Conservation (phyloP, 768 basidiomycete species). For the Sarcomyxa edulis region DNA sequence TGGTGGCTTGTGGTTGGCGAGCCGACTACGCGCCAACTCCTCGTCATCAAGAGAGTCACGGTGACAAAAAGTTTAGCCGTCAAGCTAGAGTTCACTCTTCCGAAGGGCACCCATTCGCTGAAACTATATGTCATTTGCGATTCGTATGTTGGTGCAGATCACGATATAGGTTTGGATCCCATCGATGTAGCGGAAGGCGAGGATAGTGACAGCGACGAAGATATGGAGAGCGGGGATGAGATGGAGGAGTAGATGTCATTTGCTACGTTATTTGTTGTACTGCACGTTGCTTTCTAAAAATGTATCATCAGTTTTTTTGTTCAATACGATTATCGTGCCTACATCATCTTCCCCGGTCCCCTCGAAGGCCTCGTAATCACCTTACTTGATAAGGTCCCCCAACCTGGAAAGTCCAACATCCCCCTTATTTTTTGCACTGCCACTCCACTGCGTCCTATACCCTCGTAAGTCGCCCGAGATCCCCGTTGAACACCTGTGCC, state of each 20-base stretch:
- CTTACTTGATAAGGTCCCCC: too few relatives aligned
- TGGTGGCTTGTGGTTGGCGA: constrained; percentile 99
- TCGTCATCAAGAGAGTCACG: constrained; percentile 86
- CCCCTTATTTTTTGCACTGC: too few relatives aligned
- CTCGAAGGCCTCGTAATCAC: too few relatives aligned
- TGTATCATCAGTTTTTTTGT: too few relatives aligned
- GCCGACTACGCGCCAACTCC: constrained; percentile 69
- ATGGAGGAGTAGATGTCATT: constrained; percentile 4
- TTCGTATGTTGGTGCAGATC: constrained; percentile 87
- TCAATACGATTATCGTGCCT: too few relatives aligned
- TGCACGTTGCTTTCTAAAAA: too few relatives aligned
- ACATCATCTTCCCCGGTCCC: too few relatives aligned
- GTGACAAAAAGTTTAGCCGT: constrained; percentile 80
- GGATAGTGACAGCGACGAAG: constrained; percentile 79
- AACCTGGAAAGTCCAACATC: too few relatives aligned
- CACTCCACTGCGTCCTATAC: too few relatives aligned
- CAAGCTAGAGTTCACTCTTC: constrained; percentile 85
- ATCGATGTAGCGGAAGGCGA: constrained; percentile 90
- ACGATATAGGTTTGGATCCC: constrained; percentile 78
- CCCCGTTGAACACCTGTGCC: too few relatives aligned
- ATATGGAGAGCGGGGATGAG: constrained; percentile 64
- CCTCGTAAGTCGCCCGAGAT: too few relatives aligned
- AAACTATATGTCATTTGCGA: constrained; percentile 93
- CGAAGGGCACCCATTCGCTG: constrained; percentile 77
- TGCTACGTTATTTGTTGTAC: too few relatives aligned